Conservation (phyloP, 306 rosid species). For the Citrullus colocynthis region DNA sequence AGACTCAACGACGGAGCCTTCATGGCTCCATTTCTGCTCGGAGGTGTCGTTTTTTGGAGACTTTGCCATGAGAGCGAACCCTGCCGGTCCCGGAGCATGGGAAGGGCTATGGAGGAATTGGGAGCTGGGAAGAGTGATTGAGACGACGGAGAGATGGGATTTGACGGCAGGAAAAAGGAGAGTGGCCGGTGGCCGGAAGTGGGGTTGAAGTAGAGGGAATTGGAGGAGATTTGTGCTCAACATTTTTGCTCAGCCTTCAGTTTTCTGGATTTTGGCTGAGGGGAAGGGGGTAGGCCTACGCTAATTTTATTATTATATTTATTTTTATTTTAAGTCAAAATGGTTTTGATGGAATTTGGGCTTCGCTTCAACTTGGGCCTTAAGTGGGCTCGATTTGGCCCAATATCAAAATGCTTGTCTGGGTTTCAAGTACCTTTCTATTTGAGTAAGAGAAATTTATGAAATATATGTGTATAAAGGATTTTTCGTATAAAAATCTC, state of each 20-base stretch:
- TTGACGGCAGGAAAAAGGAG: background rate
- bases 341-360: background rate
- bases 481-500: no score
- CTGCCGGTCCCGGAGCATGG: background rate
- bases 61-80: slow-evolving; percentile 13
- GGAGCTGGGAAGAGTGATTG: background rate
- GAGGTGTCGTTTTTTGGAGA: slow-evolving; percentile 19
- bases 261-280: background rate
- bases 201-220: background rate
- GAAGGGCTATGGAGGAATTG: background rate
- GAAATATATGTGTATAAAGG: no score
- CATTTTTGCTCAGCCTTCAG: slow-evolving; percentile 3
- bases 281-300: background rate
- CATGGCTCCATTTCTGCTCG: slow-evolving; percentile 35
- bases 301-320: no score
- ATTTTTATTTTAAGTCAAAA: no score
- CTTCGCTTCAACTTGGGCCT: background rate
- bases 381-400: no score
- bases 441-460: no score
- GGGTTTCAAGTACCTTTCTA: no score
- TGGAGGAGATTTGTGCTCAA: slow-evolving; percentile 1
- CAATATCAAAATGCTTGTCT: no score
- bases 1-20: slow-evolving; percentile 35
- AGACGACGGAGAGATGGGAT: background rate
- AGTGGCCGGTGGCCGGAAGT: background rate